These are phyloP conservation scores for Gillenia trifoliata DNA, from an alignment of 306 rosid genomes.

Conservation along the genomic window DNA sequence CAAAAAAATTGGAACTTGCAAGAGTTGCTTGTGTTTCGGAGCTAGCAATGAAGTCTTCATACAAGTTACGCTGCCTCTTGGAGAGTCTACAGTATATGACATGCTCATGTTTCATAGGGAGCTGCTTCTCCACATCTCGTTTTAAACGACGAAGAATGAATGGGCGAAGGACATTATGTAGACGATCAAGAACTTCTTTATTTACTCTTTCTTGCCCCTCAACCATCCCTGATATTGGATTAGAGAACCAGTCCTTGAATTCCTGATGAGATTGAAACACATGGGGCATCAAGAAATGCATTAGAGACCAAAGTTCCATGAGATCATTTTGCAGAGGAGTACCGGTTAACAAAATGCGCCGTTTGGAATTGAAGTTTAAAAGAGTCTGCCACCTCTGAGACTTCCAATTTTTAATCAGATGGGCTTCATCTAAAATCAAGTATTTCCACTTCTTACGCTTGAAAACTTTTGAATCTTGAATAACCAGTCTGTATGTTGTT, in stretches of 20 bases:
- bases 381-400: conserved; percentile 99
- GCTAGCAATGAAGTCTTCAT: conserved; percentile 95
- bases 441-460: conserved; percentile 99
- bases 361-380: conserved; percentile 90
- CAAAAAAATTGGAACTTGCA: conserved; percentile 88
- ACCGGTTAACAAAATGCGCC: conserved; percentile 90
- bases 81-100: conserved; percentile 88
- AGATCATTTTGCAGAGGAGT: conserved; percentile 98
- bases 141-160: conserved; percentile 91
- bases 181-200: conserved; percentile 97
- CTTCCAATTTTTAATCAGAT: conserved; percentile 97
- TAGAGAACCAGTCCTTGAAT: conserved; percentile 97
- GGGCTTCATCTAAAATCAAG: conserved; percentile 97
- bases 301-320: conserved; percentile 99
- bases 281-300: conserved; percentile 99
- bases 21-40: conserved; percentile 97
- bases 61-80: conserved; percentile 91
- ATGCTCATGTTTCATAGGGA: conserved; percentile 93
- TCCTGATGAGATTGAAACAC: conserved; percentile 98
- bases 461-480: conserved; percentile 96
- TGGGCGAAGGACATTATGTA: conserved; percentile 97
- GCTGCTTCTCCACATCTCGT: conserved; percentile 97
- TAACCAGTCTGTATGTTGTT: conserved; percentile 92
- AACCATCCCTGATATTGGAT: conserved; percentile 99
- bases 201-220: conserved; percentile 98